These are phyloP conservation scores for Epichloe coenophiala DNA, from an alignment of 2,329 filamentous ascomycete genomes.

Conservation along the genomic window DNA sequence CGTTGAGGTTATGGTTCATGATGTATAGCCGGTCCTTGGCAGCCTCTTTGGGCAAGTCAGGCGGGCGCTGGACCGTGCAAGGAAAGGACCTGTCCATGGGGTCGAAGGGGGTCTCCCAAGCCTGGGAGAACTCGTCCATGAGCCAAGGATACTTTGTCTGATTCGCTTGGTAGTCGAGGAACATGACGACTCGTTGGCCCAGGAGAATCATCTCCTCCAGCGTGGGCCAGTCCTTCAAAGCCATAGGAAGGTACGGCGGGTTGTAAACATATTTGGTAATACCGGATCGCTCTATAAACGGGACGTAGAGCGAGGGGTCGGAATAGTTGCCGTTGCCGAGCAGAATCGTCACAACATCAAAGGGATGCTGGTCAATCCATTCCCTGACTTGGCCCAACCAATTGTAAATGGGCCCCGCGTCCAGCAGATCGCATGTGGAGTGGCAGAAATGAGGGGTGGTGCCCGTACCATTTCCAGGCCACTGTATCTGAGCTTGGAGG, in stretches of 20 bases:
- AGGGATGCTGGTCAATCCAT: constrained; percentile 68
- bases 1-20: constrained; percentile 84
- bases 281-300: constrained; percentile 57
- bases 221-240: constrained; percentile 68
- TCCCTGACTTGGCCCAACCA: constrained; percentile 55
- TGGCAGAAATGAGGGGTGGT: constrained; percentile 62
- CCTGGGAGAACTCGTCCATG: constrained; percentile 72
- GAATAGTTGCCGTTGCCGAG: constrained; percentile 74
- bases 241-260: constrained; percentile 58
- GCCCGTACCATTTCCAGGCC: constrained; percentile 31
- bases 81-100: constrained; percentile 53
- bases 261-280: constrained; percentile 61
- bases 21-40: constrained; percentile 59
- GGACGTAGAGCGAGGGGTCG: constrained; percentile 47
- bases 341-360: constrained; percentile 77
- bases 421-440: constrained; percentile 66
- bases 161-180: constrained; percentile 76
- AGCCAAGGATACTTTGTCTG: constrained; percentile 70
- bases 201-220: constrained; percentile 61
- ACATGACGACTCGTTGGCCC: constrained; percentile 61
- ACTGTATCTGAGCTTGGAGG: constrained; percentile 51
- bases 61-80: constrained; percentile 66
- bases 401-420: constrained; percentile 62
- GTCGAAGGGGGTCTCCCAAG: constrained; percentile 91
- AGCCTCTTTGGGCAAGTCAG: constrained; percentile 40